Evolutionary conservation across 768 basidiomycete species (phyloP), one percentile per base, ranked within the genome.

Genomic region (Pholiota microspora): DNA sequence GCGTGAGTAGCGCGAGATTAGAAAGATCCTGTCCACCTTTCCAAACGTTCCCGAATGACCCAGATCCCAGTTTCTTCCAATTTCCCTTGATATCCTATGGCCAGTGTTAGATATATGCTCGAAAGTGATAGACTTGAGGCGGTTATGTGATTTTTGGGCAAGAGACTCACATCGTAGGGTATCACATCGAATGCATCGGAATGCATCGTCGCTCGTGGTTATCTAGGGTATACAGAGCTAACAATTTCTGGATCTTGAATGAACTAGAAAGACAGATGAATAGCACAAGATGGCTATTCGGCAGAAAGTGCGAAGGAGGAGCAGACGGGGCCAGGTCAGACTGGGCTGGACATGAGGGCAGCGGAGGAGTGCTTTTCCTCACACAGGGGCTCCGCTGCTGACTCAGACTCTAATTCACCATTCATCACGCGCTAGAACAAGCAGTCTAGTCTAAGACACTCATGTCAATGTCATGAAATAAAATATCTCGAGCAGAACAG

Each of bases 1-100:
- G 29, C 28, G 21, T 59, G 49, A 47, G 27, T 42, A 42, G 45
- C 31, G 12, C 29, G 31, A 21, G 31, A 23, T 42, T 6, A 42
- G 40, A 45, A 18, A 12, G 49, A 16, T 48, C 44, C 27, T 40
- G 48, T 71, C 47, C 40, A 84, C 88, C 91, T 72, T 89, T 93
- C 78, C 89, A 94, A 54, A 96, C 93, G 61, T 92, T 89, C 7
- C 93, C 93, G 69, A 96, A 96, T 16, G 91, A 93, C 15, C 93
- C 93, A n/a, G 91, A 85, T 25, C 93, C 93, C 7, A 95, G 75
- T 66, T 89, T 92, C 77, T 86, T 88, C 92, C 92, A 94, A 47
- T 87, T 78, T 44, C 89, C 91, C 65, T 83, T 85, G 75, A 94
- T 90, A 67, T 94, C 92, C 92, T 92, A 63, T 1, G 24, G 46